phyloP scores from a whole-genome alignment of 2,329 filamentous ascomycete genomes.

The Orbilia brochopaga region DNA sequence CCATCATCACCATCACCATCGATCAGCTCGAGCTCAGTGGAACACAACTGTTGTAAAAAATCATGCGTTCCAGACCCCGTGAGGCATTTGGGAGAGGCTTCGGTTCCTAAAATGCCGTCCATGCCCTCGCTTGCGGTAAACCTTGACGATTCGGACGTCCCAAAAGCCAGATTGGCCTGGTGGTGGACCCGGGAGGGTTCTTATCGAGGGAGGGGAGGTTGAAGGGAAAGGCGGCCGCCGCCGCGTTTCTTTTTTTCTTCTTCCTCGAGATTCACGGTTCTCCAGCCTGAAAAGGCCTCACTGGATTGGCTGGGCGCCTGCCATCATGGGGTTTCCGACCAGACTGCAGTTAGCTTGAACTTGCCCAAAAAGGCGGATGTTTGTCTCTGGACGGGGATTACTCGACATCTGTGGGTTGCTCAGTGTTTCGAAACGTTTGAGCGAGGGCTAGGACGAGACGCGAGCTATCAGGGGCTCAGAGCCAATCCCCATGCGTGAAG shows the following conservation, averaged over 20 bases:
- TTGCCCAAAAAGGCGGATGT: slow-evolving; percentile 51
- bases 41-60: slow-evolving; percentile 29
- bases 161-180: slow-evolving; percentile 50
- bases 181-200: slow-evolving; percentile 46
- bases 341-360: slow-evolving; percentile 47
- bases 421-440: slow-evolving; percentile 52
- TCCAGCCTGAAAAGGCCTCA: slow-evolving; percentile 50
- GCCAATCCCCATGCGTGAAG: slow-evolving; percentile 49
- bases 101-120: slow-evolving; percentile 48
- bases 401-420: slow-evolving; percentile 49
- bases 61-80: slow-evolving; percentile 37
- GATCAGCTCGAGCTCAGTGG: slow-evolving; percentile 10
- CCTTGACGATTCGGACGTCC: slow-evolving; percentile 51
- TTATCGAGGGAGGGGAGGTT: slow-evolving; percentile 45
- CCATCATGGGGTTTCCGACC: slow-evolving; percentile 45
- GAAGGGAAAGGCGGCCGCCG: slow-evolving; percentile 13
- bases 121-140: slow-evolving; percentile 51
- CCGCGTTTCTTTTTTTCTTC: not conserved
- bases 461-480: slow-evolving; percentile 48
- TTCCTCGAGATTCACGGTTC: slow-evolving; percentile 30
- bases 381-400: slow-evolving; percentile 51
- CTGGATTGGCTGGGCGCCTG: slow-evolving; percentile 51
- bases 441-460: slow-evolving; percentile 50
- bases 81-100: slow-evolving; percentile 45
- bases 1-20: not conserved